Evolutionary conservation across 371 early-diverging fungal genomes (phyloP), one percentile per base, ranked within the genome.

Genomic region (Parasitella parasitica): DNA sequence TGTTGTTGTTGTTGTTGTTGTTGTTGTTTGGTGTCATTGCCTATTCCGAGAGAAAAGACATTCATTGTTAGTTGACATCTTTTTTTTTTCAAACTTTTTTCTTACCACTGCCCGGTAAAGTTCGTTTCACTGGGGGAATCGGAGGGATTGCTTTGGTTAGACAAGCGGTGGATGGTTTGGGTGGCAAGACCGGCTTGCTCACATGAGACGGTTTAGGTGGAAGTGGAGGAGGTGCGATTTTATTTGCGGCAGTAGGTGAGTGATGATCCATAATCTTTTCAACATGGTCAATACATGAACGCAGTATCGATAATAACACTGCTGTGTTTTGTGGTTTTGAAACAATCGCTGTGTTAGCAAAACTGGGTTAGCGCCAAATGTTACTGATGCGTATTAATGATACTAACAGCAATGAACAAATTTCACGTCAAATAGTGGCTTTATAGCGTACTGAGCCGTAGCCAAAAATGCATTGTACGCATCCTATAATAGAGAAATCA

Each of bases 141-240:
- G 64, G 64, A 37, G 48, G 38, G 32, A 39, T 53, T 11, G 32
- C 24, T 30, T 24, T 61, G 16, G 36, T 54, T 18, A 49, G 46
- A 46, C 36, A 52, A 12, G 68, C 49, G 18, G 63, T 52, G 16
- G 37, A 46, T 18, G 59, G 63, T 59, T 67, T 67, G 20, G 68
- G 63, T 27, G 68, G 59, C 68, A 67, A 67, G 63, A 63, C 63
- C 63, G 63, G 68, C 63, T 67, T 67, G 68, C 52, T 54, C 8
- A 57, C 64, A 54, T 56, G 57, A 20, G 48, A 38, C 13, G 69
- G 69, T 48, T 69, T 69, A 38, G 69, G 69, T 37, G 69, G 69
- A 9, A 66, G 58, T 30, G 64, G 64, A 59, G 63, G 68, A 6
- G n/a, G n/a, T n/a, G 63, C 34, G 1, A 49, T 22, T 50, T 67